Percentiles rank a stretch among this genome's conserved stretches.
These are phyloP conservation scores for Cyclostephanos invisitatus DNA, from an alignment of 108 stramenopile species.

Conservation along the genomic window DNA sequence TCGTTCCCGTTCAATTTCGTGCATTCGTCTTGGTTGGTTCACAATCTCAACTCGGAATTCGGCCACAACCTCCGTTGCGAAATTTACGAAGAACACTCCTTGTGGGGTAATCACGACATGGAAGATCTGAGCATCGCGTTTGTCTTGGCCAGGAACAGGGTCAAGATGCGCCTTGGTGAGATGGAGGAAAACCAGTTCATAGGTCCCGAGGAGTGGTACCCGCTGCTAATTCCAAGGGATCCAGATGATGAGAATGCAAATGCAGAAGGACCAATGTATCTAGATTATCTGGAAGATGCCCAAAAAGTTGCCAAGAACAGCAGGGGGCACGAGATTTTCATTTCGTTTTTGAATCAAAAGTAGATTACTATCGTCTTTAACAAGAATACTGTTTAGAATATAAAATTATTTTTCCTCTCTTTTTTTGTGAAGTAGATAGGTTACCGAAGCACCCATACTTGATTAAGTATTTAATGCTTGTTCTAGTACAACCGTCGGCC, in stretches of 20 bases:
- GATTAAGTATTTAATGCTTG: too few relatives aligned
- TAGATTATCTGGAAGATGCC: constrained; percentile 38
- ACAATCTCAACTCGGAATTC: constrained; percentile 51
- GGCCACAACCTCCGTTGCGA: constrained; percentile 65
- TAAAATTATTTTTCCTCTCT: too few relatives aligned
- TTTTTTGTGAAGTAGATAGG: too few relatives aligned
- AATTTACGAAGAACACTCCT: constrained; percentile 77
- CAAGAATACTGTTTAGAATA: too few relatives aligned
- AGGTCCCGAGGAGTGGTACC: constrained; percentile 50
- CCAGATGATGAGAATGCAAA: constrained; percentile 21
- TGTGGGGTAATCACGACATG: constrained; percentile 63
- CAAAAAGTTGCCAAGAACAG: constrained; percentile 37
- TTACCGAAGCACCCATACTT: too few relatives aligned
- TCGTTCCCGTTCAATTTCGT: constrained; percentile 57
- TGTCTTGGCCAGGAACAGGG: constrained; percentile 51
- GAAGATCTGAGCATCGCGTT: constrained; percentile 70
- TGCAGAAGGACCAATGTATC: constrained; percentile 34
- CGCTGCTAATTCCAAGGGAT: constrained; percentile 39
- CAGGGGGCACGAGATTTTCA: constrained; percentile 30
- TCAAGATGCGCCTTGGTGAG: constrained; percentile 38
- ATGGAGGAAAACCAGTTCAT: constrained; percentile 36
- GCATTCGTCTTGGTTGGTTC: constrained; percentile 52
- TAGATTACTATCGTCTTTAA: neutral
- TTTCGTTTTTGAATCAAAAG: constrained; percentile 45
- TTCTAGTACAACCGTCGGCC: too few relatives aligned